Base-by-base conservation (phyloP, 129 eudicot genomes). In the Pittosporum tobira region DNA sequence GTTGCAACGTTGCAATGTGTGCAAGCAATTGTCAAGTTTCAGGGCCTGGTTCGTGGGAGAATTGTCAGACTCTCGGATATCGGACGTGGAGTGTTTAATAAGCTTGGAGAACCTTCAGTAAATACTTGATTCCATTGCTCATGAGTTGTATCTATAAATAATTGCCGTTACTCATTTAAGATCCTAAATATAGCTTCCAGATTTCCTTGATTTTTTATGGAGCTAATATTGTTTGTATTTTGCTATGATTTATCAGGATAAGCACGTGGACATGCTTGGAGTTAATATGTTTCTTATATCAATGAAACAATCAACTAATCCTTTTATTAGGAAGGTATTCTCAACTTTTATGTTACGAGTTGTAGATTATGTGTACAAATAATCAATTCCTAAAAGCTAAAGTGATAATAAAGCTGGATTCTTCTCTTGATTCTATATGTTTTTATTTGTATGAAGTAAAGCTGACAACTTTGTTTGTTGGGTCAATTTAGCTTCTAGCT, bases 31-130 rank as follows among this genome's bases (percentile, higher is more conserved):
- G 86, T 88, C n/a, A 81, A 73, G 77, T 66, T 88, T 36, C 96
- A 88, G 71, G 96, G 94, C 61, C 59, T 84, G 61, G 84, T 73
- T 73, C 94, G 94, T 71, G 96, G 96, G 18, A 73, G 72, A 64
- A 75, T 15, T 44, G 79, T 78, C 67, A 77, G 96, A 57, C 57
- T 59, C 68, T 80, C 83, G 23, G 51, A 65, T 48, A 43, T 44
- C 68, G 71, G 69, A 48, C 62, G 30, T 68, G 76, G 71, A 65
- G 61, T 71, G 61, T 58, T 27, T 62, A 62, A 65, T 22, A 79
- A 61, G 54, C 48, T 65, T 12, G 49, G 48, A 49, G 66, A 66
- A 58, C 55, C 20, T 59, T 61, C 53, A 91, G 84, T 79, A 65
- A 31, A 56, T 57, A 5, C 46, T 36, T 1, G 11, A 27, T 2